Evolutionary conservation across 2,329 filamentous ascomycete genomes (phyloP), one percentile per base, ranked within the genome.

Genomic region (Cordyceps militaris): DNA sequence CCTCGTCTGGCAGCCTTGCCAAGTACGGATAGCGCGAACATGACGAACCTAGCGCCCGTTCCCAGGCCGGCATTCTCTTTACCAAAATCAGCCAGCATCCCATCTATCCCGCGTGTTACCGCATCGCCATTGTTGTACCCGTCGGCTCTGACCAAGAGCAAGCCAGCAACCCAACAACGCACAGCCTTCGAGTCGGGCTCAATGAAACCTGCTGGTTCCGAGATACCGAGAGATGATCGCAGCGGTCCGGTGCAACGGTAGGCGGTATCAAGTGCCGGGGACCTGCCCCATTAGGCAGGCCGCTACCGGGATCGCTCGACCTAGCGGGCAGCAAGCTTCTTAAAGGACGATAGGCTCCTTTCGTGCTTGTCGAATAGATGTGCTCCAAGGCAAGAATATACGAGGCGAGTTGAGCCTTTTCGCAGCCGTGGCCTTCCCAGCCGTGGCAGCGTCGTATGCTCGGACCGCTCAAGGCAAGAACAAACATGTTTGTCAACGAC

Each of bases 241-340:
- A 36, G n/a, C 23, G 49, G 36, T 21, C 36, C 24, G 23, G 8
- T 56, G 44, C 54, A 24, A 49, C 54, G 13, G 16, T 23, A 49
- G 21, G 13, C 46, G 54, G 53, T 3, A 24, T 3, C 42, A 32
- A 32, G 26, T 56, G 54, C 54, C 44, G 54, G 8, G 16, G 54
- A 56, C 54, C 54, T 56, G 54, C 54, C 54, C 19, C 7, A 49
- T 56, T 49, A 49, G 54, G 54, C 54, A 56, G 44, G 54, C 54
- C 43, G 32, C 24, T 40, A 47, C 21, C 19, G 7, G 19, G 11
- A 6, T n/a, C 5, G 36, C 14, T 46, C 38, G 28, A 40, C n/a
- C 24, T 47, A 28, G 5, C 24, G 24, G n/a, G 28, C 24, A 47
- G 32, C 53, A 40, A 56, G 23, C 32, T 30, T 56, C 52, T 38